Evolutionary conservation across 805 yeast genomes (phyloP), one percentile per base, ranked within the genome.

Genomic region (Zygosaccharomyces bailii): DNA sequence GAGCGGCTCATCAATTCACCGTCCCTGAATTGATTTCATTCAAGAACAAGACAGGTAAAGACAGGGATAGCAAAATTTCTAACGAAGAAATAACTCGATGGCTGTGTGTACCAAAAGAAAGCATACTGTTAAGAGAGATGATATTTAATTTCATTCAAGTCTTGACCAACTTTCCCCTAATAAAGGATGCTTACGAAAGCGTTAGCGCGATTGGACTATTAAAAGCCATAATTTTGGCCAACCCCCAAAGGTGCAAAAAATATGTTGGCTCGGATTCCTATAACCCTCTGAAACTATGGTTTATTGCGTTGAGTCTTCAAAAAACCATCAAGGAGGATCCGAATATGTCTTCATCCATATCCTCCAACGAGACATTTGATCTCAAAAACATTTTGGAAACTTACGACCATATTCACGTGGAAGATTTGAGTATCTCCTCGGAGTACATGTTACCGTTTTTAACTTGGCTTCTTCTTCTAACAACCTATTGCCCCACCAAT

Each of bases 141-240:
- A 42, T 81, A 0, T 71, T 70, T 54, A 60, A 66, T 4, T 60
- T 75, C 4, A 57, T 78, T 11, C 59, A 63, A 23, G 68, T 70
- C 4, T 43, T 83, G 21, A 71, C 79, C 0, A 65, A 66, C 20
- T 76, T 74, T 52, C 86, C 86, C 0, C 69, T 78, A 42, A 45
- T 78, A 5, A 59, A 64, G 17, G 68, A 67, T 13, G 50, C 58
- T 23, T 57, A 54, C 4, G 59, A 57, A 8, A 52, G 64, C 2
- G 56, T 77, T 5, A 61, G 68, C 1, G 65, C 65, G 2, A 63
- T 67, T 3, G 74, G 72, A 3, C 44, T 78, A 34, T 46, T 73
- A 10, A 74, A 79, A 49, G 69, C 73, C 0, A 44, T 78, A 4
- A 57, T 72, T 0, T 62, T 76, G 9, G 44, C 82, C 4, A 71